phyloP scores from a whole-genome alignment of 768 basidiomycete genomes.

The Pisolithus microcarpus region DNA sequence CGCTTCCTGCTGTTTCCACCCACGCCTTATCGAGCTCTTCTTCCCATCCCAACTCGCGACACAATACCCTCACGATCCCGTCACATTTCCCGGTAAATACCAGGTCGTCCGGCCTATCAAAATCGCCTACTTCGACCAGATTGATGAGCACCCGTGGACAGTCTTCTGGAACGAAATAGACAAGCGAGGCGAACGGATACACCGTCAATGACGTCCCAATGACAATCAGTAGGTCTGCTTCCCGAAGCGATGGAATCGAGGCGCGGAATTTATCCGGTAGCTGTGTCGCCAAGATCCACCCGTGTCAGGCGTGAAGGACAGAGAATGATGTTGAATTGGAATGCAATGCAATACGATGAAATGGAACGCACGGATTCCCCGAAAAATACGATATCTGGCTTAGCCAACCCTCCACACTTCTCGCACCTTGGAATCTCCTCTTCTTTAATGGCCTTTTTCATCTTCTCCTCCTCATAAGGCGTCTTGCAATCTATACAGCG shows the following conservation, averaged over 20 bases:
- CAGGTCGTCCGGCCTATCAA: constrained; percentile 53
- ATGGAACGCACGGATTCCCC: constrained; percentile 59
- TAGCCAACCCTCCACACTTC: constrained; percentile 65
- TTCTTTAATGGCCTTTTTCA: constrained; percentile 54
- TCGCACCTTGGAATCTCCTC: constrained; percentile 58
- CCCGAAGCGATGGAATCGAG: constrained; percentile 42
- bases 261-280: constrained; percentile 65
- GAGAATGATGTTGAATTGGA: background rate
- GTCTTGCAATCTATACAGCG: constrained; percentile 70
- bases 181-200: constrained; percentile 80
- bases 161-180: constrained; percentile 40
- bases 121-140: constrained; percentile 69
- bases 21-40: constrained; percentile 51
- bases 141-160: constrained; percentile 90
- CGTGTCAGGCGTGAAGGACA: background rate
- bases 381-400: constrained; percentile 95
- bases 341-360: background rate
- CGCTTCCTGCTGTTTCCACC: constrained; percentile 39
- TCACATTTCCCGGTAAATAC: constrained; percentile 68
- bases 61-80: constrained; percentile 53
- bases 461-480: constrained; percentile 55
- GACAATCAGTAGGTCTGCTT: constrained; percentile 84
- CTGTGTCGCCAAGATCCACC: constrained; percentile 28
- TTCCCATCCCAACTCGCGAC: constrained; percentile 68
- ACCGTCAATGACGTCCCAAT: constrained; percentile 88